phyloP scores from a whole-genome alignment of 108 stramenopile genomes.

The Pseudonitzschia delicatissima region DNA sequence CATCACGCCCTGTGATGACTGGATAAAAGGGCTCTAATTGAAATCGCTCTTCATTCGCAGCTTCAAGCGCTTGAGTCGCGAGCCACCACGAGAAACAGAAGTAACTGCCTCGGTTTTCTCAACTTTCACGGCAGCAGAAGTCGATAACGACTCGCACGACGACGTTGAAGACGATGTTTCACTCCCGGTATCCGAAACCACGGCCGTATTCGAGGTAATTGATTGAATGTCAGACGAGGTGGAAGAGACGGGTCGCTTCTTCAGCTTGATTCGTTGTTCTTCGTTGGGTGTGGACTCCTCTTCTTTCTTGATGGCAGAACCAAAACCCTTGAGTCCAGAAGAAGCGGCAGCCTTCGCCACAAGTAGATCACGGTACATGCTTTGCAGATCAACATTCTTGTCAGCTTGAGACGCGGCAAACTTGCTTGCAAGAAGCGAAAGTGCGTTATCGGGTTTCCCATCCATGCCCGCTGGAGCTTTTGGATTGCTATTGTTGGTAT shows the following conservation, averaged over 20 bases:
- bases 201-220: background rate
- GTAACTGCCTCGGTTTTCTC: background rate
- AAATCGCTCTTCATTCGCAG: background rate
- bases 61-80: background rate
- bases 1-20: no score
- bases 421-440: background rate
- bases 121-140: background rate
- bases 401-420: background rate
- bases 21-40: no score
- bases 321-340: background rate
- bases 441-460: background rate
- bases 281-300: background rate
- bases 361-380: background rate
- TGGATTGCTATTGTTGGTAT: background rate
- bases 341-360: background rate
- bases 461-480: background rate
- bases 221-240: background rate
- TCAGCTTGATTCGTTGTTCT: background rate
- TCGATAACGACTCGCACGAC: background rate
- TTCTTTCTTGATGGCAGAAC: background rate
- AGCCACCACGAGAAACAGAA: background rate
- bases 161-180: constrained; percentile 4
- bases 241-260: constrained; percentile 2
- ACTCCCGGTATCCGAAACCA: constrained; percentile 1
- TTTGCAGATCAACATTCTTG: background rate